phyloP scores from a whole-genome alignment of 2,329 filamentous ascomycete genomes.

The Plectosphaerella cucumerina region DNA sequence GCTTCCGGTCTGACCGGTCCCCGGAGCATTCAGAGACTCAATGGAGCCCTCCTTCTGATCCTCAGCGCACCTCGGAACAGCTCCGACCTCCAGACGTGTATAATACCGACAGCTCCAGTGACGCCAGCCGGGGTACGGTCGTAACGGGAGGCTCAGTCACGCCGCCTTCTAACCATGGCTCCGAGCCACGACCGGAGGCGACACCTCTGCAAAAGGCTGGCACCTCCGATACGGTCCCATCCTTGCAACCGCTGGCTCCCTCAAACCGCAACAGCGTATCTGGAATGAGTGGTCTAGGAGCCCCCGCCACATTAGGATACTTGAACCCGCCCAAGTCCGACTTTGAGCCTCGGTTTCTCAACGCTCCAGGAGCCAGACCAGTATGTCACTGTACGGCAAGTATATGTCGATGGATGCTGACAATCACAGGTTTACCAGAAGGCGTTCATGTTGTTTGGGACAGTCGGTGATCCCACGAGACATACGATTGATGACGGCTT shows the following conservation, averaged over 20 bases:
- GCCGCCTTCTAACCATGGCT: conserved; percentile 68
- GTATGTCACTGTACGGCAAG: conserved; percentile 8
- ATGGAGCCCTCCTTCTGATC: neutral
- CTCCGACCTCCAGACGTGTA: neutral
- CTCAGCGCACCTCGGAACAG: neutral
- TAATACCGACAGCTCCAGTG: conserved; percentile 51
- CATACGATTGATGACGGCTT: conserved; percentile 68
- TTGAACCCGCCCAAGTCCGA: conserved; percentile 63
- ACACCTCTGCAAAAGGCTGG: conserved; percentile 50
- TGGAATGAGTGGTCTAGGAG: conserved; percentile 58
- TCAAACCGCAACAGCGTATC: conserved; percentile 60
- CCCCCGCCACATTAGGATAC: conserved; percentile 50
- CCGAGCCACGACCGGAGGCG: conserved; percentile 58
- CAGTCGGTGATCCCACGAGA: conserved; percentile 68
- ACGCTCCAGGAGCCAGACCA: conserved; percentile 25
- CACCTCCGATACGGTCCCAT: conserved; percentile 27
- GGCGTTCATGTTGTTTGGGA: conserved; percentile 74
- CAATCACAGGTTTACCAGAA: conserved; percentile 78
- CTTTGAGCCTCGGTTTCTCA: conserved; percentile 76
- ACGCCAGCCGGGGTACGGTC: conserved; percentile 56
- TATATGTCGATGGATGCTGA: conserved; percentile 14
- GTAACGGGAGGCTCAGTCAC: conserved; percentile 68
- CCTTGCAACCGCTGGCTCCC: conserved; percentile 30
- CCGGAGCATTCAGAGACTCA: conserved; percentile 22
- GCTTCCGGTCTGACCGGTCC: conserved; percentile 63